Evolutionary conservation across 164 flowering plant genomes (phyloP), one percentile per base, ranked within the genome.

Genomic region (Akebia trifoliata): DNA sequence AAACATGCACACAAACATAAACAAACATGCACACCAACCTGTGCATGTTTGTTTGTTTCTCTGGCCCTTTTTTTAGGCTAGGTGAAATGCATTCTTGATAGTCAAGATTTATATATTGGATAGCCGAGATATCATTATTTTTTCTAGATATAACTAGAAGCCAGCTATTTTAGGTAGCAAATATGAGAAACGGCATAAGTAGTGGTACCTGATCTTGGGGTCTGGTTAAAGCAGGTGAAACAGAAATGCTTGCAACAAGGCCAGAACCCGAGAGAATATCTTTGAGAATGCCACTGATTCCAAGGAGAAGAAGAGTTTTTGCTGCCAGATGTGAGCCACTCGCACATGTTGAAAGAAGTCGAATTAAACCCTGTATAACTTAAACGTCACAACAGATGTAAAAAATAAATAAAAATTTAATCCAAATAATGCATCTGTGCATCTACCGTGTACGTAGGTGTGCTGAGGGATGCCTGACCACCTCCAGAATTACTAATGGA

Each of bases 261-360:
- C 96, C 88, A 62, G 95, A 83, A 40, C 97, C 96, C 8, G 95
- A 74, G 17, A 94, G 70, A 32, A 88, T 85, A 66, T 90, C 99
- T 63, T 85, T 94, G 28, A 94, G 88, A 62, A 80, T 94, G 55
- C 97, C 95, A 78, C 96, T 94, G 49, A 90, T 79, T n/a, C 99
- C 97, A 1, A 91, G 83, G 29, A 83, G 96, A 35, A 94, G 93
- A 24, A 94, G 74, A 22, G 95, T 86, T 71, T 90, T 94, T 36
- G 97, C 69, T 63, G 91, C 89, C 34, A 90, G 59, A 34, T 85
- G 85, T 30, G 97, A 94, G 11, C 99, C 97, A 76, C 89, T 90
- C 22, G 94, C 96, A 75, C 96, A 94, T 10, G 91, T 85, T 24
- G 96, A 86, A 37, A 94, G 93, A 39, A 94, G 82, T 10, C 97